Conservation (phyloP, 306 rosid genomes). For the Arachis stenosperma region DNA sequence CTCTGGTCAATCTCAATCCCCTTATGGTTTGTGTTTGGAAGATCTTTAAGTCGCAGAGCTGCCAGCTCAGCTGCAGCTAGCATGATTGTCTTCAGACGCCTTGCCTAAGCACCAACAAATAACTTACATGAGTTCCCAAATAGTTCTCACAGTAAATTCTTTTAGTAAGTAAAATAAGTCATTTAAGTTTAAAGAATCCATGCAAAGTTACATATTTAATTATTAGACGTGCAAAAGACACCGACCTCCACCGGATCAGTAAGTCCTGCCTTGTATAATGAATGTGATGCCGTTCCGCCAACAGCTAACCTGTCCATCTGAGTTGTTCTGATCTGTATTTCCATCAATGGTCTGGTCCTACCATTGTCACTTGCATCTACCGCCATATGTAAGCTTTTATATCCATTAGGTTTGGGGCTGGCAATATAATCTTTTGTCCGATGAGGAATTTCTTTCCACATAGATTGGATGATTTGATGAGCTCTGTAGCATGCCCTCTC, state of each 20-base stretch:
- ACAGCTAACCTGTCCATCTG: constrained; percentile 82
- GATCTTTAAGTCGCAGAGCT: constrained; percentile 81
- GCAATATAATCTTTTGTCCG: constrained; percentile 87
- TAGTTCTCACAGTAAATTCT: background rate
- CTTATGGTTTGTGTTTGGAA: constrained; percentile 58
- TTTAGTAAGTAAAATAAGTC: constrained; percentile 11
- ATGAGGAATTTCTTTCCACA: constrained; percentile 82
- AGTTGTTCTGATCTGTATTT: constrained; percentile 84
- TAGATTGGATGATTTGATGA: constrained; percentile 55
- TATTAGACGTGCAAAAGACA: constrained; percentile 19
- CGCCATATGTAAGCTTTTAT: constrained; percentile 87
- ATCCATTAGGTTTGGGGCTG: constrained; percentile 84
- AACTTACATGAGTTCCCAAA: no score
- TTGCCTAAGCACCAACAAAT: constrained; percentile 61
- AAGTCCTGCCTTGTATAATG: constrained; percentile 92
- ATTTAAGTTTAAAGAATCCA: constrained; percentile 10
- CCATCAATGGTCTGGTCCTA: constrained; percentile 75
- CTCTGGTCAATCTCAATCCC: constrained; percentile 58
- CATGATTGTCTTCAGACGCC: constrained; percentile 76
- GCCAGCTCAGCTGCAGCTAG: constrained; percentile 97
- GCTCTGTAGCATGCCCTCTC: constrained; percentile 85
- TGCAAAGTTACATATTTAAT: background rate
- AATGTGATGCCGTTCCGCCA: constrained; percentile 90
- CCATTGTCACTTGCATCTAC: constrained; percentile 78
- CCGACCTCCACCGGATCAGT: constrained; percentile 86